A percentile compares a stretch with the other conserved stretches of the same genome.
Conservation (phyloP, 257 asterid genomes). For the Mitragyna speciosa region DNA sequence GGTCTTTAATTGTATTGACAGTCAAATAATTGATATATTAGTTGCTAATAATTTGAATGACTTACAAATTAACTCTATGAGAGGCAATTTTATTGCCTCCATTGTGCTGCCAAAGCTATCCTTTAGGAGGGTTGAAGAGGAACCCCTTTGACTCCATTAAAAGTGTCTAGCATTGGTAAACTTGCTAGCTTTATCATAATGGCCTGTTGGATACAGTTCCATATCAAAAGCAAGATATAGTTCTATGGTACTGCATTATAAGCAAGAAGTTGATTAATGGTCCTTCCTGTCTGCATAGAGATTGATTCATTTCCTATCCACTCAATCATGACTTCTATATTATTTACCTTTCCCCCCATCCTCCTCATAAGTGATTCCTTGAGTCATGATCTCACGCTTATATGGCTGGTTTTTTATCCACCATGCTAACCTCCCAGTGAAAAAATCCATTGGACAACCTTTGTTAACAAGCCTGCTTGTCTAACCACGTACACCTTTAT, state of each 20-base stretch:
- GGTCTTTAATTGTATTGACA: neutral
- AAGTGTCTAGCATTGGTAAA: neutral
- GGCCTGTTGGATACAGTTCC: constrained; percentile 4
- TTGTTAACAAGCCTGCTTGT: neutral
- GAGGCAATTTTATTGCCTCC: neutral
- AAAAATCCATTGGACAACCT: neutral
- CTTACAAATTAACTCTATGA: neutral
- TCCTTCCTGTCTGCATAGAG: neutral
- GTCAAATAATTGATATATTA: neutral
- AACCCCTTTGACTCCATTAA: neutral
- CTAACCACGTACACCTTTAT: neutral
- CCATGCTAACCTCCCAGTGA: neutral
- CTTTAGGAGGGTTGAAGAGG: neutral
- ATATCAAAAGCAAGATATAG: neutral
- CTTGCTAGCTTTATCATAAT: neutral
- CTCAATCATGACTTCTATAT: neutral
- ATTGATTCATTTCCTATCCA: neutral
- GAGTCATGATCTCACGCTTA: neutral
- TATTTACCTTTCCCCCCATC: neutral
- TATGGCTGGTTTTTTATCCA: neutral
- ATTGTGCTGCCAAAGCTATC: neutral
- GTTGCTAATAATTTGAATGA: neutral
- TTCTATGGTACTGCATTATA: neutral
- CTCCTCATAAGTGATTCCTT: neutral
- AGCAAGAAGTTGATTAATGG: neutral